Conservation (phyloP, 257 asterid genomes). For the Solanum ahanhuiri region DNA sequence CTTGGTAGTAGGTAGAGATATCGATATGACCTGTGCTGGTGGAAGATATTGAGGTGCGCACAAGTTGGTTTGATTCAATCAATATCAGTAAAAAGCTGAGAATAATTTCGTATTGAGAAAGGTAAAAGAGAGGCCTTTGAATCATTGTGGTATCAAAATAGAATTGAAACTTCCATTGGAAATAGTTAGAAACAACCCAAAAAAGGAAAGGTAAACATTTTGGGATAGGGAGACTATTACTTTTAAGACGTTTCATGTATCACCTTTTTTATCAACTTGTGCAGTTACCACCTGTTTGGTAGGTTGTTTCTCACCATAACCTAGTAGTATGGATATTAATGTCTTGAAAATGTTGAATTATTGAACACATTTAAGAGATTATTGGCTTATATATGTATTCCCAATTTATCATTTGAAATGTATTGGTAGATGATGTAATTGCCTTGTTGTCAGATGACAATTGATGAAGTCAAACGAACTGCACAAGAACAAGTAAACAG, state of each 20-base stretch:
- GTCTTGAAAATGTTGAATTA: background rate
- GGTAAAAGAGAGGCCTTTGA: background rate
- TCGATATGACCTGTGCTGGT: background rate
- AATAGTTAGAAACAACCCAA: background rate
- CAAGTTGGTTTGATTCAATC: background rate
- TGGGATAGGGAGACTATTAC: background rate
- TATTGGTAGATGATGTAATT: slow-evolving; percentile 5
- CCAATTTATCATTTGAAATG: background rate
- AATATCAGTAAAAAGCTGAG: background rate
- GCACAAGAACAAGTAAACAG: slow-evolving; percentile 82
- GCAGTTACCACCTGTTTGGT: background rate
- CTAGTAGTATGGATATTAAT: background rate
- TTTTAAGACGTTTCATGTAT: background rate
- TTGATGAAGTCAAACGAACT: slow-evolving; percentile 93
- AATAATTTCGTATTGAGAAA: background rate
- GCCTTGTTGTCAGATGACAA: slow-evolving; percentile 49
- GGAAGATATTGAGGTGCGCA: background rate
- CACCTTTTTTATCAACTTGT: background rate
- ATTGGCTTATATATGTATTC: background rate
- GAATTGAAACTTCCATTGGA: background rate
- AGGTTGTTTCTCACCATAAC: background rate
- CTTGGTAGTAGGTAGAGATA: background rate
- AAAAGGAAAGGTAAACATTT: background rate
- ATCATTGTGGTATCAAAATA: background rate
- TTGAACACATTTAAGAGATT: background rate